Evolutionary conservation across 257 asterid genomes (phyloP).

Genomic region (Schizonepeta tenuifolia): DNA sequence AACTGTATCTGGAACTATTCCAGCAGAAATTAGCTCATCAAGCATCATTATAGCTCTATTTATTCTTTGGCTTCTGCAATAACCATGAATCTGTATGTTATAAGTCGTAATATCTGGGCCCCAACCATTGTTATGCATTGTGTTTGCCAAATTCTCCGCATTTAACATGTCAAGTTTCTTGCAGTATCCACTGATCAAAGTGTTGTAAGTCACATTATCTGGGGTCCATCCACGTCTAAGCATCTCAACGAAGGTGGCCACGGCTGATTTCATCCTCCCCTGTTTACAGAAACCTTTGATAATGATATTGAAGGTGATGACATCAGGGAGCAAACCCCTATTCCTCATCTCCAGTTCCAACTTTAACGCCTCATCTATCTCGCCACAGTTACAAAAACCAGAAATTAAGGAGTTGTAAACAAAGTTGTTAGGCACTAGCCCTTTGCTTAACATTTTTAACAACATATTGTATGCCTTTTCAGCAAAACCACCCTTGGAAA

Average conservation of each 20-base stretch:
- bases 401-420: constrained; percentile 79
- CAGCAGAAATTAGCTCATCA: constrained; percentile 74
- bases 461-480: constrained; percentile 62
- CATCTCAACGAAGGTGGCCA: constrained; percentile 66
- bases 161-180: constrained; percentile 72
- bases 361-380: constrained; percentile 59
- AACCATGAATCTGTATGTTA: constrained; percentile 77
- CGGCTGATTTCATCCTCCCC: constrained; percentile 82
- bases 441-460: constrained; percentile 56
- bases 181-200: constrained; percentile 84
- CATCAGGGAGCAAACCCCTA: constrained; percentile 73
- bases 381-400: constrained; percentile 71
- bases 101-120: constrained; percentile 81
- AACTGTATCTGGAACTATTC: constrained; percentile 80
- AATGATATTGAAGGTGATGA: constrained; percentile 74
- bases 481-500: constrained; percentile 64
- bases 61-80: constrained; percentile 69
- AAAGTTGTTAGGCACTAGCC: constrained; percentile 84
- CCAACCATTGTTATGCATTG: constrained; percentile 67
- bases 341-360: constrained; percentile 81
- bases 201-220: constrained; percentile 83
- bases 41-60: constrained; percentile 70
- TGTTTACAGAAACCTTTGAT: constrained; percentile 78
- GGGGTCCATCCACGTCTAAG: constrained; percentile 61
- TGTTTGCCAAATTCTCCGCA: constrained; percentile 62